These are phyloP conservation scores for Babesia divergens DNA, from an alignment of 169 alveolate genomes.

Conservation along the genomic window DNA sequence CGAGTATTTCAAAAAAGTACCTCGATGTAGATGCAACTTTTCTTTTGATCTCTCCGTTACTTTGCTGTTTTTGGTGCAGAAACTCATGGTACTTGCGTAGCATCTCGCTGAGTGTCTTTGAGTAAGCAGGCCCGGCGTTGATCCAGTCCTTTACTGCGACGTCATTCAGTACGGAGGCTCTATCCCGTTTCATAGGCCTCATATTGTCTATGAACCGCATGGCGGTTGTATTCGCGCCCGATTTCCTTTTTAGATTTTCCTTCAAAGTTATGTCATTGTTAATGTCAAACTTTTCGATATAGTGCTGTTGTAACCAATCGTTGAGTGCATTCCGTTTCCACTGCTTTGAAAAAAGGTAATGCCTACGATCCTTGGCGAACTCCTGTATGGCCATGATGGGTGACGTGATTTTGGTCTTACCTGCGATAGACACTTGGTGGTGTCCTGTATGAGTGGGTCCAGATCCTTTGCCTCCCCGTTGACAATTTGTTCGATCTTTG, in stretches of 20 bases:
- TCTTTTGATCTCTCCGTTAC: constrained; percentile 21
- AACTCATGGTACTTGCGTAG: constrained; percentile 33
- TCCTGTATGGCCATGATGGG: constrained; percentile 10
- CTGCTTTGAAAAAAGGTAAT: constrained; percentile 39
- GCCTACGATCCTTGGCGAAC: constrained; percentile 41
- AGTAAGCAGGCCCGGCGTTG: constrained; percentile 29
- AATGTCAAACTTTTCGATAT: background rate
- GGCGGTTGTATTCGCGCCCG: background rate
- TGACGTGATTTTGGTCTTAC: background rate
- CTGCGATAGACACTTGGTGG: background rate
- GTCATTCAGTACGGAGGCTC: background rate
- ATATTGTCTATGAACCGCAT: background rate
- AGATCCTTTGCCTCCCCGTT: background rate
- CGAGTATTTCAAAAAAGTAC: constrained; percentile 62
- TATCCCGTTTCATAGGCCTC: background rate
- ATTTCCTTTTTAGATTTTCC: background rate
- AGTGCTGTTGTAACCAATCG: constrained; percentile 13
- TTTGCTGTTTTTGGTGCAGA: constrained; percentile 29
- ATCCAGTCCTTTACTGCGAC: constrained; percentile 51
- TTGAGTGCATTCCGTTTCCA: constrained; percentile 63
- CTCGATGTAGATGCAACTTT: constrained; percentile 49
- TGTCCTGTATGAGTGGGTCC: background rate
- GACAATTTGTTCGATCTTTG: background rate
- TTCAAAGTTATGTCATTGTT: background rate
- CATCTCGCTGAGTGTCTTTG: constrained; percentile 24